These are phyloP conservation scores for Aspergillus sclerotialis DNA, from an alignment of 2,329 filamentous ascomycete genomes.

Conservation along the genomic window DNA sequence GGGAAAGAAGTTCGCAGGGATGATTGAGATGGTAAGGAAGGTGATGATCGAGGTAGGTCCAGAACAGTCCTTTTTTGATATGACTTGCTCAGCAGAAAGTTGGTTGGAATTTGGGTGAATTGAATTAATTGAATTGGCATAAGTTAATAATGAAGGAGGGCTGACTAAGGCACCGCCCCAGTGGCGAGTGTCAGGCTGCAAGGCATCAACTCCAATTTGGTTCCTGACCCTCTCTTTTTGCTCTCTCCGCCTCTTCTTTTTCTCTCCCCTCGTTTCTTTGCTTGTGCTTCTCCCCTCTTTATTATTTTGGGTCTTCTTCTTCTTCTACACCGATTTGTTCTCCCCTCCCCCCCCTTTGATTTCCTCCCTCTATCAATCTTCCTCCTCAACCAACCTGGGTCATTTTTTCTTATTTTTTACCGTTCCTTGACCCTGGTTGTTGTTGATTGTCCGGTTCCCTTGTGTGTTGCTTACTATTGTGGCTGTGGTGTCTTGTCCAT, in stretches of 20 bases:
- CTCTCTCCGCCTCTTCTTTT: constrained; percentile 5
- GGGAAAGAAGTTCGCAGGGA: neutral
- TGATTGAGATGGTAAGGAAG: too few relatives aligned
- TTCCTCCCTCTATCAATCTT: neutral
- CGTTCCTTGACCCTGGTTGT: constrained; percentile 5
- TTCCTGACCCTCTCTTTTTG: constrained; percentile 12
- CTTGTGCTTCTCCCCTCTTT: constrained; percentile 11
- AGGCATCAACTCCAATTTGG: constrained; percentile 4
- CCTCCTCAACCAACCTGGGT: constrained; percentile 6
- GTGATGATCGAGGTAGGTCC: too few relatives aligned
- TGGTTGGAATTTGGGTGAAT: too few relatives aligned
- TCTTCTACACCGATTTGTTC: constrained; percentile 7
- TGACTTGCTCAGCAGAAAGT: too few relatives aligned
- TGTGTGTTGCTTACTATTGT: constrained; percentile 3
- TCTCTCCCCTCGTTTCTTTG: constrained; percentile 8
- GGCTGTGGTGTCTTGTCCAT: neutral
- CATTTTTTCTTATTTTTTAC: constrained; percentile 3
- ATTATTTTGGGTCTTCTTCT: constrained; percentile 15
- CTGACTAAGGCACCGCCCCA: too few relatives aligned
- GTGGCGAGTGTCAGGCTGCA: constrained; percentile 4
- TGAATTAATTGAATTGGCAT: too few relatives aligned
- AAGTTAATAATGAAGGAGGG: too few relatives aligned
- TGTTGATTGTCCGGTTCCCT: constrained; percentile 5
- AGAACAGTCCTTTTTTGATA: too few relatives aligned
- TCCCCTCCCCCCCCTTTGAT: constrained; percentile 10